Conservation (phyloP, 352 stramenopile genomes). For the Globisporangium carolinianum region DNA sequence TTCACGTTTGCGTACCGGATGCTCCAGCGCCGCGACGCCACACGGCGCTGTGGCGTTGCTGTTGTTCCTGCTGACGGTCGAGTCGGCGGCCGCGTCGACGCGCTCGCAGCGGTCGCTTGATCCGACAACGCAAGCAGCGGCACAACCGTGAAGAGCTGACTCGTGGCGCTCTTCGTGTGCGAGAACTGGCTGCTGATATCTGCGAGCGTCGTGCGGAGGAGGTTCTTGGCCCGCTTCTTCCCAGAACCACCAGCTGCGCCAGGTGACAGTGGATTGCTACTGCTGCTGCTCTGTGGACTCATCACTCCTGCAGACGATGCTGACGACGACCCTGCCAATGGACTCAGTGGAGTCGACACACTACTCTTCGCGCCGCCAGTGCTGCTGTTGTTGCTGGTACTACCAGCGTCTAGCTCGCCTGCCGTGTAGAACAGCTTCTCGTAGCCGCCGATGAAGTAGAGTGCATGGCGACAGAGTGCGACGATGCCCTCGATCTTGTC, state of each 20-base stretch:
- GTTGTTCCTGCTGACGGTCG: not conserved
- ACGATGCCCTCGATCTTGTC: conserved; percentile 49
- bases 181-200: conserved; percentile 45
- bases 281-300: not conserved
- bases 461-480: conserved; percentile 31
- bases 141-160: conserved; percentile 41
- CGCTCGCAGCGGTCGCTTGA: not conserved
- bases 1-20: conserved; percentile 62
- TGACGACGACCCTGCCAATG: not conserved
- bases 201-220: conserved; percentile 42
- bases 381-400: not conserved
- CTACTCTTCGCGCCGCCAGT: not conserved
- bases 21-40: conserved; percentile 32
- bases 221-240: conserved; percentile 45
- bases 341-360: conserved; percentile 8
- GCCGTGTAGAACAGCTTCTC: conserved; percentile 35
- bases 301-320: too few relatives aligned
- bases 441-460: conserved; percentile 73
- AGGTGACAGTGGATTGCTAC: not conserved
- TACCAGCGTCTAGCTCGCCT: not conserved
- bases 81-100: not conserved
- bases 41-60: not conserved
- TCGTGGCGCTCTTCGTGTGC: conserved; percentile 22
- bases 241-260: not conserved
- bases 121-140: conserved; percentile 12